These are phyloP conservation scores for Blastocystis sp. DNA, from an alignment of 352 stramenopile genomes.

Conservation along the genomic window DNA sequence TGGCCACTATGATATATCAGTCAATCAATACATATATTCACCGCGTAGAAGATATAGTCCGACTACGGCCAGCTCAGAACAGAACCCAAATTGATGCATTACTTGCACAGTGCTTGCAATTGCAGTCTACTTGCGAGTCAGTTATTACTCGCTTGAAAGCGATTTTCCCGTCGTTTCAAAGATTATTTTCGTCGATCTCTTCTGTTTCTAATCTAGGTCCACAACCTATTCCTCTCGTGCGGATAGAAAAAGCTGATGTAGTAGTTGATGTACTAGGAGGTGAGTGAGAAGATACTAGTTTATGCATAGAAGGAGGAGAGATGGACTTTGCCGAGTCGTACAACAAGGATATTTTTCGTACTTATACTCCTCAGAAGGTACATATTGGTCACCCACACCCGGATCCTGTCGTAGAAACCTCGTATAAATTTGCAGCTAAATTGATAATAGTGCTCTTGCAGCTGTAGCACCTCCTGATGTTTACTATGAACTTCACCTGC, in stretches of 20 bases:
- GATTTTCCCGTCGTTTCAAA: too few species aligned
- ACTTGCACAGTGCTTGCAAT: background rate
- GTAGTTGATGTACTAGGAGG: background rate
- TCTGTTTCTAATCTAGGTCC: background rate
- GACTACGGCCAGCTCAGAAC: background rate
- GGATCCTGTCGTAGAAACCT: conserved; percentile 66
- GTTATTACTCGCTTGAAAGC: background rate
- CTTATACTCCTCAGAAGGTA: conserved; percentile 64
- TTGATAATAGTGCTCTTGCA: background rate
- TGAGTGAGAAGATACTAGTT: background rate
- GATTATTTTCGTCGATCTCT: background rate
- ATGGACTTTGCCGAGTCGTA: conserved; percentile 59
- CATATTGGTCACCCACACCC: conserved; percentile 63
- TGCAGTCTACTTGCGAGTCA: background rate
- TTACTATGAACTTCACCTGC: conserved; percentile 33
- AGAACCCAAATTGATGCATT: background rate
- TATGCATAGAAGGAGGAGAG: background rate
- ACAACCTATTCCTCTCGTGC: background rate
- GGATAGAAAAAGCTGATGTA: background rate
- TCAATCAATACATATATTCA: background rate
- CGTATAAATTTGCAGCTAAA: background rate
- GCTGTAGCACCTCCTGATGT: conserved; percentile 6
- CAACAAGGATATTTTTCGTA: conserved; percentile 61
- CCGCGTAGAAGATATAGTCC: background rate
- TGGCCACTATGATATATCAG: background rate